A percentile compares a stretch with the other conserved stretches of the same genome.
phyloP scores from a whole-genome alignment of 139 green algal genomes.

The Pleodorina starrii region DNA sequence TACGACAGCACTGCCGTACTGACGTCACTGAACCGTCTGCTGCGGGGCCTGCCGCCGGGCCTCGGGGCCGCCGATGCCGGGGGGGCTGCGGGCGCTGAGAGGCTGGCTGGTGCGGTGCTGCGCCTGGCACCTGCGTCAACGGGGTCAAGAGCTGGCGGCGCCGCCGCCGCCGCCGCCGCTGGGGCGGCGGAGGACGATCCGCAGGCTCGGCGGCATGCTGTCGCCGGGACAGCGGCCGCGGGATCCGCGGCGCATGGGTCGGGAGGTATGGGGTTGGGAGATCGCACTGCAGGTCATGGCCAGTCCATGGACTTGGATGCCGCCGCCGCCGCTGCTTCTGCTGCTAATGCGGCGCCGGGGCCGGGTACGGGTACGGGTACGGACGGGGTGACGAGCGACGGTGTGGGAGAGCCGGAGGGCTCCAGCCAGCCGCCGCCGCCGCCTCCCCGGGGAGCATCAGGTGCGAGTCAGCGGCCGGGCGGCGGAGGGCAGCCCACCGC shows the following conservation, averaged over 20 bases:
- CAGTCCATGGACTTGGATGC: too few species aligned
- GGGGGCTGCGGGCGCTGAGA: neutral
- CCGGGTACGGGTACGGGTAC: neutral
- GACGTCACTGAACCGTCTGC: neutral
- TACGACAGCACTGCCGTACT: conserved; percentile 4
- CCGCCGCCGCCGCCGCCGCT: neutral
- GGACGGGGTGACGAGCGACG: neutral
- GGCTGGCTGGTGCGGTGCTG: neutral
- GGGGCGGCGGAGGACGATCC: neutral
- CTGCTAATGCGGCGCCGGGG: neutral
- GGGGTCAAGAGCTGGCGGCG: neutral
- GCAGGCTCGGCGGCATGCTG: neutral
- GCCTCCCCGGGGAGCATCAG: neutral
- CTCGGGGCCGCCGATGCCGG: neutral
- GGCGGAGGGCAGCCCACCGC: neutral
- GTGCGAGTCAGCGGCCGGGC: neutral
- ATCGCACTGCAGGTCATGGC: too few species aligned
- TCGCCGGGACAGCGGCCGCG: too few species aligned
- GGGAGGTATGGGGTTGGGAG: too few species aligned
- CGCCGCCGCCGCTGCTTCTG: neutral
- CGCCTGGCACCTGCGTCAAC: neutral
- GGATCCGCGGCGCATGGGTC: too few species aligned
- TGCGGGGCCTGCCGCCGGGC: neutral
- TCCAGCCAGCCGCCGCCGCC: neutral
- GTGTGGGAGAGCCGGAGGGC: neutral